These are phyloP conservation scores for Russula vinacea DNA, from an alignment of 768 basidiomycete genomes.

Conservation along the genomic window DNA sequence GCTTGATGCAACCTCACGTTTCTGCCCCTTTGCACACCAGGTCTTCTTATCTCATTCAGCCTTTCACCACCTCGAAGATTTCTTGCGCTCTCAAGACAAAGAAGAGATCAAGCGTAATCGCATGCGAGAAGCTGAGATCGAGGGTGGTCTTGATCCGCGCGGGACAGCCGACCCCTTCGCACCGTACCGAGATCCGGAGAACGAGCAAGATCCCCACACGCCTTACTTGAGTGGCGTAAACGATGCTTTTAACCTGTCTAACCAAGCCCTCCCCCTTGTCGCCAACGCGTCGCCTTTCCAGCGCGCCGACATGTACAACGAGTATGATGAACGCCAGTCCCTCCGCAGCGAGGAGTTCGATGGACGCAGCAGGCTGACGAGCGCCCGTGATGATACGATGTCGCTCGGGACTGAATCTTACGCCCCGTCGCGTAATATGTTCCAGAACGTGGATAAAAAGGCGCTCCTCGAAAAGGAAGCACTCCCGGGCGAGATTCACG, in stretches of 20 bases:
- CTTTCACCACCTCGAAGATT: conserved; percentile 88
- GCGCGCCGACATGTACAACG: conserved; percentile 70
- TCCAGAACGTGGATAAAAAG: conserved; percentile 76
- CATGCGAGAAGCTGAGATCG: conserved; percentile 70
- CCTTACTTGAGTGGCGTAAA: conserved; percentile 40
- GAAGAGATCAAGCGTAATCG: conserved; percentile 85
- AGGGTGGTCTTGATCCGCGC: conserved; percentile 60
- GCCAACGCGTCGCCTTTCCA: conserved; percentile 79
- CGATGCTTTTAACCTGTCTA: conserved; percentile 59
- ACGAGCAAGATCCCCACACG: conserved; percentile 40
- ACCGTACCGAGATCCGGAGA: conserved; percentile 61
- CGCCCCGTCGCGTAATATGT: conserved; percentile 94
- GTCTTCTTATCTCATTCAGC: conserved; percentile 83
- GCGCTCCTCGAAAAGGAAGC: conserved; percentile 76
- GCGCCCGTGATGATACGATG: conserved; percentile 69
- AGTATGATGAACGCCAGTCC: conserved; percentile 72
- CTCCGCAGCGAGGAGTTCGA: conserved; percentile 77
- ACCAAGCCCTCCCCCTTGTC: conserved; percentile 79
- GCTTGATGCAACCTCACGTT: background rate
- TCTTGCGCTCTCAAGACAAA: conserved; percentile 73
- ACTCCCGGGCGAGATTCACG: conserved; percentile 78
- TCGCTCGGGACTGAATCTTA: conserved; percentile 92
- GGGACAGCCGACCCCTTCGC: conserved; percentile 68
- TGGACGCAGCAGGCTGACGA: conserved; percentile 71
- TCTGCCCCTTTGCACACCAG: conserved; percentile 42